These are phyloP conservation scores for Calendula officinalis DNA, from an alignment of 129 eudicot species.

Conservation along the genomic window DNA sequence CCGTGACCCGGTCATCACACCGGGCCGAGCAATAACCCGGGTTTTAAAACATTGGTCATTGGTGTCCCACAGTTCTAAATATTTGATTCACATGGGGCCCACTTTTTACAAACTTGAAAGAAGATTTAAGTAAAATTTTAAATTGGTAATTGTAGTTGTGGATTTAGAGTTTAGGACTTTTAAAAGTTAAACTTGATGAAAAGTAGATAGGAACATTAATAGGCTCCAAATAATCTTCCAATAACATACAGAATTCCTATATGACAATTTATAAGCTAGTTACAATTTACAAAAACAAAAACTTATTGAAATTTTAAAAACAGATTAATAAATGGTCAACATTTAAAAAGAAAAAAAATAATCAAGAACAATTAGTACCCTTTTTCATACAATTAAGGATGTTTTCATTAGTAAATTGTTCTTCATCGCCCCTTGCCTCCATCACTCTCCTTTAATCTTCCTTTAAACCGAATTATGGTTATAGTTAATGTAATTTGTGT, in stretches of 20 bases:
- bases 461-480: no score
- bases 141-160: constrained; percentile 3
- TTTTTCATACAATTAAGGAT: constrained; percentile 72
- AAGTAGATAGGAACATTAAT: constrained; percentile 93
- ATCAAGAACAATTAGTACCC: no score
- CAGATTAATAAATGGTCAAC: no score
- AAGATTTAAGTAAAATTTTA: constrained; percentile 65
- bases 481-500: no score
- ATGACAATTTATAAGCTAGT: no score
- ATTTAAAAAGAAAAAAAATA: no score
- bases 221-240: constrained; percentile 94
- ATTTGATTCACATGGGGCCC: constrained; percentile 87
- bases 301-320: no score
- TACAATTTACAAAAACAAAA: background rate
- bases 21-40: no score
- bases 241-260: constrained; percentile 82
- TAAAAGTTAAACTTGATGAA: constrained; percentile 61
- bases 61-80: constrained; percentile 88
- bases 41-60: no score
- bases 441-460: constrained; percentile 87
- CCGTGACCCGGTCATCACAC: no score
- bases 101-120: constrained; percentile 87
- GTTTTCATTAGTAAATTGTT: constrained; percentile 68
- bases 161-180: no score
- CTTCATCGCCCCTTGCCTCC: constrained; percentile 87